Evolutionary conservation across 192 early-diverging fungal species (phyloP).

Genomic region (Dissophora ornata): DNA sequence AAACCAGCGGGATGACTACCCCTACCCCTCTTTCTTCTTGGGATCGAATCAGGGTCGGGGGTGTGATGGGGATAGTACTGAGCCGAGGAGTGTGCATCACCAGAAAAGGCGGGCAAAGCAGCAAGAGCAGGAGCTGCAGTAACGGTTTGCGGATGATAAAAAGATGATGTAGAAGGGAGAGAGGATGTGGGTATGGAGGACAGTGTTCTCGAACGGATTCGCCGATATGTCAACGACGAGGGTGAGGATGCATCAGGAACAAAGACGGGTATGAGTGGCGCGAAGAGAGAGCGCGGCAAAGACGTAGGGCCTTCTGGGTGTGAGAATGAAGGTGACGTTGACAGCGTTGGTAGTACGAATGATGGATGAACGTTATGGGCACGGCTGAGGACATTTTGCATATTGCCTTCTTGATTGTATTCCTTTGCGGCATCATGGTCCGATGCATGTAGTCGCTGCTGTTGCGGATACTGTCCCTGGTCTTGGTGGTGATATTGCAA

Average conservation of each 20-base stretch:
- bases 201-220: conserved; percentile 27
- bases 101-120: too few species aligned
- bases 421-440: background rate
- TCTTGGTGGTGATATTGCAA: background rate
- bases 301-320: background rate
- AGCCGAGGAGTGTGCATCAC: background rate
- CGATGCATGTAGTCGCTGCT: background rate
- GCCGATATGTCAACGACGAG: conserved; percentile 1
- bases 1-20: background rate
- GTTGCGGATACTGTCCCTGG: conserved; percentile 1
- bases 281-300: background rate
- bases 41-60: background rate
- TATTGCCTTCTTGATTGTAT: background rate
- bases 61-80: background rate
- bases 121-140: background rate
- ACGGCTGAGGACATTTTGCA: background rate
- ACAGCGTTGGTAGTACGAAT: background rate
- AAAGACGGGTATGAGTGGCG: background rate
- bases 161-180: background rate
- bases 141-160: background rate
- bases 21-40: conserved; percentile 27
- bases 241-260: background rate
- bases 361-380: background rate
- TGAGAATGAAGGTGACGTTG: background rate
- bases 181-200: conserved; percentile 11